phyloP scores from a whole-genome alignment of 139 green algal genomes.

The Asterochloris erici region DNA sequence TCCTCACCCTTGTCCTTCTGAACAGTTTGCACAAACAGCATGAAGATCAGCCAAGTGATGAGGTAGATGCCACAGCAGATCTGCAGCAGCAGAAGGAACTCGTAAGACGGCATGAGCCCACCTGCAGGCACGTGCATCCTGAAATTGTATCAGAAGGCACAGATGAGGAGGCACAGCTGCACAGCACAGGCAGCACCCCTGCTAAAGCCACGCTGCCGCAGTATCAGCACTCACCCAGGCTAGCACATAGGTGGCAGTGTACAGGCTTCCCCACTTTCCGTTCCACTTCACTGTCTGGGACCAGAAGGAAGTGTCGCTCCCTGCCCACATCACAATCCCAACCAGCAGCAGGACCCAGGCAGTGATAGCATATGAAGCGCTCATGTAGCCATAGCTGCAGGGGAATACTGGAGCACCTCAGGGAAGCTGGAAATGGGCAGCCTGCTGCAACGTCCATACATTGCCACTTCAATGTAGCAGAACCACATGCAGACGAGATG shows the following conservation, averaged over 20 bases:
- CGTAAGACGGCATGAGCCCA: too few relatives aligned
- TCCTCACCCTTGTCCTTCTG: too few relatives aligned
- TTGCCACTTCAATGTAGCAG: too few relatives aligned
- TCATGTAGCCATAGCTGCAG: constrained; percentile 14
- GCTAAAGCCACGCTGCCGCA: too few relatives aligned
- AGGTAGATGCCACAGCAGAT: neutral
- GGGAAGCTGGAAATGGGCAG: too few relatives aligned
- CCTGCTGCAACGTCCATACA: too few relatives aligned
- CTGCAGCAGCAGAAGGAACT: neutral
- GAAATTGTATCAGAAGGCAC: too few relatives aligned
- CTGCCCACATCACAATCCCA: constrained; percentile 16
- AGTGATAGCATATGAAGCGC: constrained; percentile 9
- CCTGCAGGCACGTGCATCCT: too few relatives aligned
- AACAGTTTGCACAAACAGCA: neutral
- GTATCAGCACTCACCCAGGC: neutral
- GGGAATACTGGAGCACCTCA: neutral
- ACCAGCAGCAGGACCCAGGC: neutral
- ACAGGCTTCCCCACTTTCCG: neutral
- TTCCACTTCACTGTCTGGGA: neutral
- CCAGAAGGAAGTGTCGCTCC: constrained; percentile 4
- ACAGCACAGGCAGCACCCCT: too few relatives aligned
- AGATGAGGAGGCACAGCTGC: too few relatives aligned
- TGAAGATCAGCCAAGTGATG: neutral
- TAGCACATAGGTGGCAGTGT: neutral
- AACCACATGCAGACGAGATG: too few relatives aligned